Evolutionary conservation across 192 early-diverging fungal genomes (phyloP).

Genomic region (Umbelopsis sp.): DNA sequence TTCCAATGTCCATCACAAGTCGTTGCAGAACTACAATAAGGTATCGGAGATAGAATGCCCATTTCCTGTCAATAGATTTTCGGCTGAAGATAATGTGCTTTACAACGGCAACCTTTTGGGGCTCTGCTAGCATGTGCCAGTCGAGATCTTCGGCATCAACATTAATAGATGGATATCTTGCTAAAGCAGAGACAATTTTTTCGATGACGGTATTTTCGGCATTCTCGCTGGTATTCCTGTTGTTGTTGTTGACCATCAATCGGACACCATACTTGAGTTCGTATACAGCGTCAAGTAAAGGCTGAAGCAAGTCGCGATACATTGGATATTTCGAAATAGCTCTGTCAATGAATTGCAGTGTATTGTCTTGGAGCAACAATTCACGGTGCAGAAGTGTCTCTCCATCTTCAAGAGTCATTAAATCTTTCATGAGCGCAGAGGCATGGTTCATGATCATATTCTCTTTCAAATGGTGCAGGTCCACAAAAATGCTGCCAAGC

Average conservation of each 20-base stretch:
- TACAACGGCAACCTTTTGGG: slow-evolving; percentile 36
- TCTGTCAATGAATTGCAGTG: slow-evolving; percentile 62
- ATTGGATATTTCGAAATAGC: slow-evolving; percentile 67
- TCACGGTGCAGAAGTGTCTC: slow-evolving; percentile 54
- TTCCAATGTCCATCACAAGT: slow-evolving; percentile 38
- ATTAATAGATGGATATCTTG: slow-evolving; percentile 38
- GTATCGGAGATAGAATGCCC: slow-evolving; percentile 56
- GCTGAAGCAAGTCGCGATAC: slow-evolving; percentile 78
- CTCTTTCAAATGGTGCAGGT: slow-evolving; percentile 32
- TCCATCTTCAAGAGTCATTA: slow-evolving; percentile 28
- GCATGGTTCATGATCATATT: slow-evolving; percentile 44
- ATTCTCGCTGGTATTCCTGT: slow-evolving; percentile 19
- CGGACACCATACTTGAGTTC: slow-evolving; percentile 79
- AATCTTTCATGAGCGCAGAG: slow-evolving; percentile 42
- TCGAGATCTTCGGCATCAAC: slow-evolving; percentile 34
- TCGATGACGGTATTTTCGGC: slow-evolving; percentile 32
- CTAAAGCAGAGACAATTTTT: slow-evolving; percentile 26
- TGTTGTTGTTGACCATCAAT: slow-evolving; percentile 42
- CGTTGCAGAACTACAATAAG: slow-evolving; percentile 49
- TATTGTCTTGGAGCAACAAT: slow-evolving; percentile 67
- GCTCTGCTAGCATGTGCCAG: slow-evolving; percentile 46
- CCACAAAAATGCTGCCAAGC: slow-evolving; percentile 61
- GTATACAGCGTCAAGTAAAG: slow-evolving; percentile 65
- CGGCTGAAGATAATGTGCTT: slow-evolving; percentile 52
- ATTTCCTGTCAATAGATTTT: slow-evolving; percentile 35